Evolutionary conservation across 2,329 filamentous ascomycete species (phyloP).

Genomic region (Bipolaris cookei): DNA sequence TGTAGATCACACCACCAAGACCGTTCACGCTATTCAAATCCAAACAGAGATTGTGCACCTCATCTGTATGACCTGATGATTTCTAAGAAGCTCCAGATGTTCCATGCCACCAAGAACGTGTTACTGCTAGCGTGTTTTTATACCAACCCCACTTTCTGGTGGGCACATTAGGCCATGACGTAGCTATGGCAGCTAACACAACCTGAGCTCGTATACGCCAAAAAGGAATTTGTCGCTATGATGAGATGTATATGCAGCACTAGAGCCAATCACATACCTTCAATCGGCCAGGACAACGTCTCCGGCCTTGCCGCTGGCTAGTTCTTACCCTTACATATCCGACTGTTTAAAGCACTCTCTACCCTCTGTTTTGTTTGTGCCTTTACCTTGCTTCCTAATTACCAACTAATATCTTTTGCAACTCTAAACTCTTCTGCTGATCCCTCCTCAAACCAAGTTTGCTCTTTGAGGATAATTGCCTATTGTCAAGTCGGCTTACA

Average conservation of each 20-base stretch:
- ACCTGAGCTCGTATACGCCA: constrained; percentile 20
- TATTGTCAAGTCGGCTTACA: constrained; percentile 5
- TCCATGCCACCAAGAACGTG: constrained; percentile 8
- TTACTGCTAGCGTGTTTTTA: constrained; percentile 13
- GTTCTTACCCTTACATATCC: constrained; percentile 11
- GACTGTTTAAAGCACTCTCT: constrained; percentile 15
- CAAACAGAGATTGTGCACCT: not conserved
- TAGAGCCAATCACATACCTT: constrained; percentile 25
- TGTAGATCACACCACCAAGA: not conserved
- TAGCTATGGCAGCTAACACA: constrained; percentile 13
- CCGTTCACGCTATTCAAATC: not conserved
- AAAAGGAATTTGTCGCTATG: constrained; percentile 25
- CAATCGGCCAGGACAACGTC: constrained; percentile 24
- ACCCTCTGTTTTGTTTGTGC: not conserved
- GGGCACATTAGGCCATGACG: constrained; percentile 19
- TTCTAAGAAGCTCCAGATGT: not conserved
- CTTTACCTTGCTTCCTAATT: not conserved
- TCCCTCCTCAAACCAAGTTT: not conserved
- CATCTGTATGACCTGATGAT: not conserved
- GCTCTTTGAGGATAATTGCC: not conserved
- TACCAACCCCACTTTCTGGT: constrained; percentile 14
- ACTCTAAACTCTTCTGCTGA: not conserved
- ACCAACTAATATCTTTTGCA: not conserved
- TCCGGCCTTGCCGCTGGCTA: constrained; percentile 10
- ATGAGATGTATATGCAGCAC: constrained; percentile 25